Conservation (phyloP, 352 stramenopile genomes). For the Pythium guiyangense region DNA sequence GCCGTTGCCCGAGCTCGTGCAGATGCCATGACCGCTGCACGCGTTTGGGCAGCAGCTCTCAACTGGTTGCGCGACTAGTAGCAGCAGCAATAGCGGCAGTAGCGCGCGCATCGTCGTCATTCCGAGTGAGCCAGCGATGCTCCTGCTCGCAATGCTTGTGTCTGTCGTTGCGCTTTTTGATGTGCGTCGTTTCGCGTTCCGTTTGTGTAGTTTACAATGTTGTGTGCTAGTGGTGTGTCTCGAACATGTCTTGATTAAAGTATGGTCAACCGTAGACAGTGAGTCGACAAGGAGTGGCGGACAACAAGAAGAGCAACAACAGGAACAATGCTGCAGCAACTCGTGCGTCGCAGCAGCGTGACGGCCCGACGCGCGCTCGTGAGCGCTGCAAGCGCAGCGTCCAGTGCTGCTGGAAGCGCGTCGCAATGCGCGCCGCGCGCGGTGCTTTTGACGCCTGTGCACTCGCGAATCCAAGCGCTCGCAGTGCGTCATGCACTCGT, state of each 20-base stretch:
- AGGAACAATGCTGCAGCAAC: slow-evolving; percentile 6
- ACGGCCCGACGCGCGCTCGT: slow-evolving; percentile 1
- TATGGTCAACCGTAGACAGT: too few species aligned
- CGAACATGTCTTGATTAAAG: too few species aligned
- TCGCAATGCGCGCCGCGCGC: neutral
- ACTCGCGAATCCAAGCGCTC: neutral
- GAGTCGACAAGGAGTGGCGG: neutral
- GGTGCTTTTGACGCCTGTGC: neutral
- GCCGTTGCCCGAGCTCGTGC: slow-evolving; percentile 52
- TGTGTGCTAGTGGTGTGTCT: too few species aligned
- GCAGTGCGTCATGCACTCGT: slow-evolving; percentile 4
- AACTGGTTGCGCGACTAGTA: slow-evolving; percentile 4
- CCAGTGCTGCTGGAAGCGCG: neutral
- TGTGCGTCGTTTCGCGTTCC: neutral
- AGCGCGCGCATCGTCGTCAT: neutral
- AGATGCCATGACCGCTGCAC: slow-evolving; percentile 61
- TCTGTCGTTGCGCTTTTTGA: slow-evolving; percentile 1
- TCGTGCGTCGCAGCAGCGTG: slow-evolving; percentile 1
- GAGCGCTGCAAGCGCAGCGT: neutral
- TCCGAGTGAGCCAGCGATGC: neutral
- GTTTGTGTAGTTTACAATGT: too few species aligned
- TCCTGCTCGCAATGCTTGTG: neutral
- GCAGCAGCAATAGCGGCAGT: slow-evolving; percentile 12
- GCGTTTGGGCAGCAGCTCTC: slow-evolving; percentile 52
- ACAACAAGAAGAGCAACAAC: neutral